Base-by-base conservation (phyloP, 2,329 filamentous ascomycete species). In the Dothistroma pini region DNA sequence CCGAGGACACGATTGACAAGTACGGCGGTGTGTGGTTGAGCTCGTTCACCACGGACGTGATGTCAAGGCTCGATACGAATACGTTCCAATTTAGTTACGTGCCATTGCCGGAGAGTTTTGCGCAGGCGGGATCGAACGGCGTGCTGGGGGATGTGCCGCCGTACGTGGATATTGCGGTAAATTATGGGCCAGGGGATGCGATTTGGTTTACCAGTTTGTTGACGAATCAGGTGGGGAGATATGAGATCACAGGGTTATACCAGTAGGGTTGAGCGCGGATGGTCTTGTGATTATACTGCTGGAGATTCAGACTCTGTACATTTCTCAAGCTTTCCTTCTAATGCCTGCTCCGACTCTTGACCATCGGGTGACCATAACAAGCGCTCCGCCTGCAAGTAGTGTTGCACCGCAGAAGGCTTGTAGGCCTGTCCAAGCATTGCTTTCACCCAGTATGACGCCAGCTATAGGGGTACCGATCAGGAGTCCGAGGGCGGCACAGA, bases 391-490 rank as follows among this genome's bases (percentile, higher is more conserved):
- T 4, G 59, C 31, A 8, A 70, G 22, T 22, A 70, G 53, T 11
- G 67, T 64, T 10, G 65, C 68, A 29, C 63, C 66, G 25, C 63
- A 64, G 60, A 72, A 71, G 7, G 54, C 63, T 50, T 69, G 66
- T 51, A 71, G 38, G 5, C 62, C 65, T 6, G 63, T 56, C 54
- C 65, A 70, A 25, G 35, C 47, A 4, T 51, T 57, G 29, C 59
- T 19, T 8, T 47, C 14, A 19, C 54, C 57, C 21, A 66, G 31
- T n/a, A 69, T 56, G 4, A 59, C 62, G 16, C 69, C 70, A 12
- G 66, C 69, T 19, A 70, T 63, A 5, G 70, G 70, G 22, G 63
- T 67, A 5, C 67, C 70, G 22, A 71, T 65, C 21, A 71, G 56
- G 11, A 71, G 57, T 2, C 68, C 69, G 10, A 68, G 52, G 4